Conservation (phyloP, 345 rosid genomes). For the Eucalyptus sp. region DNA sequence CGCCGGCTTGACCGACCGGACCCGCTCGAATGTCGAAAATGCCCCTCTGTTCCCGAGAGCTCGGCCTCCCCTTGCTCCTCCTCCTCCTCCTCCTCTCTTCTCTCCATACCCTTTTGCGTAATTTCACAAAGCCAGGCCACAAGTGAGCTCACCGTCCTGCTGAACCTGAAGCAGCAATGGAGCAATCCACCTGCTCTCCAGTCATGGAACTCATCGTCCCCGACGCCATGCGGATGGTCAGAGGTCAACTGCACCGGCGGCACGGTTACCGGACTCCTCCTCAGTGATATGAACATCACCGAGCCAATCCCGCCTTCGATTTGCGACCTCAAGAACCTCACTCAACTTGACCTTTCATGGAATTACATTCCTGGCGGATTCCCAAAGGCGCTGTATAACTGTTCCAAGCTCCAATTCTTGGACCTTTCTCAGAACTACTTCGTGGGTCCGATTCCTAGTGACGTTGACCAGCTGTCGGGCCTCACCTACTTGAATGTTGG, state of each 20-base stretch:
- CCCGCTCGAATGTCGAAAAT: background rate
- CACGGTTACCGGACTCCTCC: slow-evolving; percentile 30
- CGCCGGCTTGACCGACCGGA: background rate
- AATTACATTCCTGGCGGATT: slow-evolving; percentile 55
- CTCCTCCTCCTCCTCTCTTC: slow-evolving; percentile 13
- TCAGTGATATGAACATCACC: slow-evolving; percentile 18
- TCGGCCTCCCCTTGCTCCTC: background rate
- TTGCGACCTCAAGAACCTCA: slow-evolving; percentile 56
- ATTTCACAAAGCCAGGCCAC: slow-evolving; percentile 21
- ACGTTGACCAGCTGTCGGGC: slow-evolving; percentile 33
- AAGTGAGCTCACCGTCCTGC: slow-evolving; percentile 36
- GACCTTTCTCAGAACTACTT: slow-evolving; percentile 62
- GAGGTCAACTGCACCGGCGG: slow-evolving; percentile 31
- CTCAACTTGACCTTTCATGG: slow-evolving; percentile 14
- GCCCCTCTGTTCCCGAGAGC: background rate
- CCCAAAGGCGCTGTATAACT: slow-evolving; percentile 46
- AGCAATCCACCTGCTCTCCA: slow-evolving; percentile 46
- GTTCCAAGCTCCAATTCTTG: slow-evolving; percentile 40
- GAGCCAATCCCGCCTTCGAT: slow-evolving; percentile 36
- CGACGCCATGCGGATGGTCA: slow-evolving; percentile 62
- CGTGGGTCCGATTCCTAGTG: slow-evolving; percentile 57
- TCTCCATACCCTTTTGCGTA: slow-evolving; percentile 20
- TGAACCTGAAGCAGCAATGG: slow-evolving; percentile 35
- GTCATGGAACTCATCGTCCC: slow-evolving; percentile 43
- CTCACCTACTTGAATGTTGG: slow-evolving; percentile 36